Base-by-base conservation (phyloP, 202 grass and related monocot species). In the Bolboschoenoplectus hybrid region DNA sequence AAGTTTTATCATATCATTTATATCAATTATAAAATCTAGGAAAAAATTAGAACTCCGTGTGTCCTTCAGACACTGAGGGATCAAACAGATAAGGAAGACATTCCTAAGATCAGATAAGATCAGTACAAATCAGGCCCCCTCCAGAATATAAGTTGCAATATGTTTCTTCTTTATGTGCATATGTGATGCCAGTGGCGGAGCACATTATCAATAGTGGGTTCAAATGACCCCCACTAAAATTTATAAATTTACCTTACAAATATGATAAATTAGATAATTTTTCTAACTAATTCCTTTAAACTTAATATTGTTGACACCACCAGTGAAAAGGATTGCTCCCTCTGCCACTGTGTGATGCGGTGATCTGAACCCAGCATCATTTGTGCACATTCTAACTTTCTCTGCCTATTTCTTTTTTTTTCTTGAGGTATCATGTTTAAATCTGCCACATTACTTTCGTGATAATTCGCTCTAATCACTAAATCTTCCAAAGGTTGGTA, bases 1-100 rank as follows among this genome's bases (percentile, higher is more conserved):
- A 82, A 70, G 39, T 87, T 61, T 41, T 5, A 5, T 61, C 51
- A 85, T 34, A 7, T 61, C 34, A 85, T 14, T 75, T 19, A 73
- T 74, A 43, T 14, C 9, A 55, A 55, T 9, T 81, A 64, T 55
- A 3, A 39, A 44, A 38, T 49, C 11, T 35, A 38, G 20, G 7
- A 2, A 13, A 77, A 2, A 10, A 63, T 38, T 17, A n/a, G 13
- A 40, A 49, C 40, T 79, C 4, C 35, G 1, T 64, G 6, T 82
- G 41, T 46, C 34, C 58, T 82, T 46, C n/a, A 13, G 38, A 20
- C 2, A 14, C 41, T 62, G 38, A 63, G 14, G 19, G 41, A 82
- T 49, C 17, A 49, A 66, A 49, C 5, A 49, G 39, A 65, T 49
- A 47, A 83, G 0, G 20, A 32, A 67, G 44, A 50, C 20, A 52